These are phyloP conservation scores for Capsaspora owczarzaki DNA, from an alignment of 78 protist species.

Conservation along the genomic window DNA sequence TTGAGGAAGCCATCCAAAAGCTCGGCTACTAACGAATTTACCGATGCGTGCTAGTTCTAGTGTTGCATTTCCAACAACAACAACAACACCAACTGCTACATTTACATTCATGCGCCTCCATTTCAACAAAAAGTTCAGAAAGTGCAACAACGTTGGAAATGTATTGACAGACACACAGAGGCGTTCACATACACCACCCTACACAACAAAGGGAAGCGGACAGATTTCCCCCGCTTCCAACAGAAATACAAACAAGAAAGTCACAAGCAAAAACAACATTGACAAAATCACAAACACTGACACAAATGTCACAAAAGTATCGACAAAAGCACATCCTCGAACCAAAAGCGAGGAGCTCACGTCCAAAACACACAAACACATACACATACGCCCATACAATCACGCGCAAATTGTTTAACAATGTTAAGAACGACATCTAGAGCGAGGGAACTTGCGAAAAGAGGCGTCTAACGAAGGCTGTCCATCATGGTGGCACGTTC, in stretches of 20 bases:
- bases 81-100: not conserved
- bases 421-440: too few species aligned
- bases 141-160: not conserved
- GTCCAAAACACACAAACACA: not conserved
- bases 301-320: not conserved
- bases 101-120: not conserved
- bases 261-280: not conserved
- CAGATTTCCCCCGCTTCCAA: not conserved
- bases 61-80: not conserved
- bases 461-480: too few species aligned
- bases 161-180: not conserved
- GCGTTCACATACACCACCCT: not conserved
- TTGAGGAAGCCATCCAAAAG: slow-evolving; percentile 9
- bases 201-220: not conserved
- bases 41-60: not conserved
- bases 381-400: too few species aligned
- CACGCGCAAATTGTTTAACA: too few species aligned
- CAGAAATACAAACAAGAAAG: not conserved
- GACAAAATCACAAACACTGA: not conserved
- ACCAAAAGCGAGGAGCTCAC: not conserved
- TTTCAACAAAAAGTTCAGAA: not conserved
- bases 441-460: too few species aligned
- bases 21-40: not conserved
- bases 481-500: too few species aligned
- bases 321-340: not conserved